phyloP scores from a whole-genome alignment of 768 basidiomycete species.

The Tulasnella sp. region DNA sequence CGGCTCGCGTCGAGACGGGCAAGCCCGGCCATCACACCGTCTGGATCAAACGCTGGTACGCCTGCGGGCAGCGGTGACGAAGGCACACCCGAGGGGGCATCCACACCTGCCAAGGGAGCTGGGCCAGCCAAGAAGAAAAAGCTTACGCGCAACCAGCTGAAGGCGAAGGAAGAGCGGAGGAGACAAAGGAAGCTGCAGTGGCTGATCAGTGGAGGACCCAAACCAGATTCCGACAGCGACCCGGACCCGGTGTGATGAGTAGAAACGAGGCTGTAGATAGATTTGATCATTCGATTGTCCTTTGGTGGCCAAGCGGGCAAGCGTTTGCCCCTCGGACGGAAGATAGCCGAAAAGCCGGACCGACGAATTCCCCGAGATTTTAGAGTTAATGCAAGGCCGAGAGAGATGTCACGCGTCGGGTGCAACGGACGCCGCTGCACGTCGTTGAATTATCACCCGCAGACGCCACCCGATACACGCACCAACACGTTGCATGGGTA shows the following conservation, averaged over 20 bases:
- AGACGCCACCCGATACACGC: not conserved
- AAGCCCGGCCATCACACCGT: slow-evolving; percentile 62
- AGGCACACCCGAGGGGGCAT: slow-evolving; percentile 41
- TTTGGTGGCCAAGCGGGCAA: not conserved
- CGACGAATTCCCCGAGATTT: no score
- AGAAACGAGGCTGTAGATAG: not conserved
- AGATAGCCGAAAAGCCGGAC: not conserved
- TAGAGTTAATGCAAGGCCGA: no score
- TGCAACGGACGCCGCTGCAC: no score
- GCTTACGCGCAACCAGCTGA: slow-evolving; percentile 80
- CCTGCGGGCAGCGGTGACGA: slow-evolving; percentile 78
- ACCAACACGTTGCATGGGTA: not conserved
- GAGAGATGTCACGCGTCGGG: no score
- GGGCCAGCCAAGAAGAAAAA: slow-evolving; percentile 76
- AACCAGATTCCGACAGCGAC: slow-evolving; percentile 25
- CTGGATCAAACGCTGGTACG: slow-evolving; percentile 65
- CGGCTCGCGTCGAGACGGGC: slow-evolving; percentile 52
- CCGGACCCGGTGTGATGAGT: not conserved
- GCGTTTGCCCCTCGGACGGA: not conserved
- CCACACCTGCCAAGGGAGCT: slow-evolving; percentile 41
- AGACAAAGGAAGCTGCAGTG: slow-evolving; percentile 74
- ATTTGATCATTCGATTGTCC: no score
- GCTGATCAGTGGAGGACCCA: slow-evolving; percentile 69
- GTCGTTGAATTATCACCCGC: no score
- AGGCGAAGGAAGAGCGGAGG: slow-evolving; percentile 83